Evolutionary conservation across 2,329 filamentous ascomycete genomes (phyloP), one percentile per base, ranked within the genome.

Genomic region (Pezicula neosporulosa): DNA sequence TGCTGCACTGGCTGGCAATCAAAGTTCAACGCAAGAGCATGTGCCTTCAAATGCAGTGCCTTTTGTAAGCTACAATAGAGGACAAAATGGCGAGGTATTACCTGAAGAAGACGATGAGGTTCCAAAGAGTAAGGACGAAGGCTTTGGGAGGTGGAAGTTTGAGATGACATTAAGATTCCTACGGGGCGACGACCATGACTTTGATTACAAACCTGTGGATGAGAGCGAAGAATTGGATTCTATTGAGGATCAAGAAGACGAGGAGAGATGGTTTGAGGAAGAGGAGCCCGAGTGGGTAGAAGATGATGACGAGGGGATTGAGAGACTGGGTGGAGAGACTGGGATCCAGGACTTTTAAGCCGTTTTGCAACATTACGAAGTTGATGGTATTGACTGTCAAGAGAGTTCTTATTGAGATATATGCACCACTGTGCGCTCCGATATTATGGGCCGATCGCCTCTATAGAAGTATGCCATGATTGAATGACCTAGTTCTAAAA

Each of bases 211-310:
- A 30, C 41, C 44, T 18, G 59, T 68, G 16, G 66, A 68, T 60
- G 58, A 60, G 41, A 63, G 55, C 50, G 63, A 64, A 9, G 65
- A 66, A 24, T 64, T 50, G 47, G 66, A 68, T 57, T 57, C 56
- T 39, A 56, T 68, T 36, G 66, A 67, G 48, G 54, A 58, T 21
- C 56, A 56, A 44, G 66, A 68, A 51, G 60, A 55, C 33, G 65
- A 67, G 50, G 66, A 68, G 39, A 56, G 50, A 46, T 68, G 63
- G 63, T 68, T 68, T 63, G 64, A 68, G 15, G 63, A 66, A 16
- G 66, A 68, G 53, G 64, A 67, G 50, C 64, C 65, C 21, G 57
- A 59, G 44, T 68, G 64, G 62, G 50, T 61, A 6, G 56, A 58
- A 7, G 58, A 58, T 10, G 53, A 55, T 15, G 38, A 50, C 30